Base-by-base conservation (phyloP, 805 yeast genomes). In the Hemisphaericaspora nanyangensis region DNA sequence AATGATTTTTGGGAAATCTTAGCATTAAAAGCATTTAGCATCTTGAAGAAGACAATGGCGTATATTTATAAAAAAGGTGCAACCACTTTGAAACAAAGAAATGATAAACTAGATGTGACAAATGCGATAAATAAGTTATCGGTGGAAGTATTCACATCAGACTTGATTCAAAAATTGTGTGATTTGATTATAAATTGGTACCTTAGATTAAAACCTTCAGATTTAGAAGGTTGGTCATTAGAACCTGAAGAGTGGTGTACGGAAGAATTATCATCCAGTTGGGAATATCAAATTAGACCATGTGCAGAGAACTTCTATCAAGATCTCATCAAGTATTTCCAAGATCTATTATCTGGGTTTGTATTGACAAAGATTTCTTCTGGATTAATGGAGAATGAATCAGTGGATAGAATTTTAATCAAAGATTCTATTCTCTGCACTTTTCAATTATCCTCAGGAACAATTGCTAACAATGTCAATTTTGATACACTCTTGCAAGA, bases 211-310 rank as follows among this genome's bases (percentile, higher is more conserved):
- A 77, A 80, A 42, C 88, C 91, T 0, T 59, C 74, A 1, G 97
- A 90, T 55, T 58, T 91, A 34, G 95, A 85, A 49, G 66, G 77
- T 28, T 93, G 98, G 98, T 56, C 70, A 10, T 58, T 74, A 13
- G 95, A 89, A 43, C 96, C 98, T 0, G 98, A 89, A 56, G 96
- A 88, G 57, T 93, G 95, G 87, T 80, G 85, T 16, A 80, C 81
- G 46, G 95, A 88, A 52, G 95, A 89, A 48, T 64, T 82, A 41
- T 74, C 80, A 36, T 67, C 79, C 5, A 81, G 83, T 54, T 88
- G 86, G 80, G 97, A 90, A 54, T 87, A 68, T 56, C 90, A 85
- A 55, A 72, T 89, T 10, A 70, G 95, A 40, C 88, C 91, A 3
- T 87, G 96, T 61, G 88, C 95, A 0, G 95, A 87, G 49, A 81